A percentile compares a stretch with the other conserved stretches of the same genome.
Evolutionary conservation across 2,329 filamentous ascomycete species (phyloP).

Genomic region (Fusarium sp.): DNA sequence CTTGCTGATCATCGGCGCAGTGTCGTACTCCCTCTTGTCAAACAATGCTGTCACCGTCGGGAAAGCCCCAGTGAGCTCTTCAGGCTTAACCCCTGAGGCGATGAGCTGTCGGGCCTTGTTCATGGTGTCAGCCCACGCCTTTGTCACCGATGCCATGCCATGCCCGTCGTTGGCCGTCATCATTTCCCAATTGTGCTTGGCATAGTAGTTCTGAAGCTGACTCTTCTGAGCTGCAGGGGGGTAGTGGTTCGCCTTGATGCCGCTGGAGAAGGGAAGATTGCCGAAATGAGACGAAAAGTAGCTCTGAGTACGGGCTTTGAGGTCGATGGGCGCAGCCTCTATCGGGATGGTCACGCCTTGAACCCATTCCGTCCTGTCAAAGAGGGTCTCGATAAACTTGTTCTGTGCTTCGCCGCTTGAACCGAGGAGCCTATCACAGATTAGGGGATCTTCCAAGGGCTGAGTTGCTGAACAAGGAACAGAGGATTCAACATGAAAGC

Average conservation of each 20-base stretch:
- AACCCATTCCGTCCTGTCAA: slow-evolving; percentile 18
- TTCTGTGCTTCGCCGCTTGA: neutral
- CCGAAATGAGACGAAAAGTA: slow-evolving; percentile 24
- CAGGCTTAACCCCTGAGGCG: neutral
- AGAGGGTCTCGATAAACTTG: slow-evolving; percentile 20
- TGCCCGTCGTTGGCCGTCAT: slow-evolving; percentile 26
- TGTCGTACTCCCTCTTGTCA: slow-evolving; percentile 22
- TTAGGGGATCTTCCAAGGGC: neutral
- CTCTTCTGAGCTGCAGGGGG: slow-evolving; percentile 9
- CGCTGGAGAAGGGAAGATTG: slow-evolving; percentile 27
- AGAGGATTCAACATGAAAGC: neutral
- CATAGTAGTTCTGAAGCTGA: slow-evolving; percentile 21
- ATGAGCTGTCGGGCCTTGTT: slow-evolving; percentile 17
- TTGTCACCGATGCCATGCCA: slow-evolving; percentile 17
- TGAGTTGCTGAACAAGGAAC: too few species aligned
- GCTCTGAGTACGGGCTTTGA: neutral
- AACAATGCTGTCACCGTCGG: slow-evolving; percentile 21
- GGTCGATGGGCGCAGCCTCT: neutral
- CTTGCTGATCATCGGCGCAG: slow-evolving; percentile 22
- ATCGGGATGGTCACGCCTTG: neutral
- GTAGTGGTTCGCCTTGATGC: slow-evolving; percentile 33
- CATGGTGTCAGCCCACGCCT: slow-evolving; percentile 26
- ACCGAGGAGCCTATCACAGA: neutral
- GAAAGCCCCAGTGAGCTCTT: slow-evolving; percentile 16
- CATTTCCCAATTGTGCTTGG: slow-evolving; percentile 25